Conservation (phyloP, 2,329 filamentous ascomycete genomes). For the Bipolaris oryzae region DNA sequence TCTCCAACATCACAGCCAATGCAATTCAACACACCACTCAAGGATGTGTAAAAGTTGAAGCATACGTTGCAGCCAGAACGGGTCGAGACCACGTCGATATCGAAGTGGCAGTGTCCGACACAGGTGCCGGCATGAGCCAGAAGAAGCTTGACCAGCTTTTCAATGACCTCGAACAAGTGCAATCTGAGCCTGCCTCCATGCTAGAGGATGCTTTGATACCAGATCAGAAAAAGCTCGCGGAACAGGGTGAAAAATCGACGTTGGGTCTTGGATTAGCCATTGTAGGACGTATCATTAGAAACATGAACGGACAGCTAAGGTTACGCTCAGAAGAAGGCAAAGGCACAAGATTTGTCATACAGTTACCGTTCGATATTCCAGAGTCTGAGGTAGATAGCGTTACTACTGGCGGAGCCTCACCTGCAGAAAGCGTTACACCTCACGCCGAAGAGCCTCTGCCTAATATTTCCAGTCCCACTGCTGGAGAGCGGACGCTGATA, state of each 20-base stretch:
- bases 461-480: constrained; percentile 18
- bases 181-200: constrained; percentile 36
- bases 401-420: constrained; percentile 6
- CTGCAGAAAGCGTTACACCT: constrained; percentile 33
- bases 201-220: constrained; percentile 42
- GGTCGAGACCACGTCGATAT: constrained; percentile 63
- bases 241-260: constrained; percentile 53
- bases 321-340: constrained; percentile 83
- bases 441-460: constrained; percentile 14
- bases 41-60: constrained; percentile 73
- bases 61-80: constrained; percentile 59
- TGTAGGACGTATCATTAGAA: constrained; percentile 84
- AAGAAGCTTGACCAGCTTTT: constrained; percentile 65
- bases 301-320: constrained; percentile 86
- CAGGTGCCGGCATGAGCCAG: constrained; percentile 68
- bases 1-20: constrained; percentile 84
- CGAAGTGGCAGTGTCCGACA: constrained; percentile 78
- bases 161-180: constrained; percentile 69
- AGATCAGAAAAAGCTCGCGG: constrained; percentile 39
- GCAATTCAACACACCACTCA: constrained; percentile 76
- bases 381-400: constrained; percentile 34
- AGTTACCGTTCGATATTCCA: constrained; percentile 74
- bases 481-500: constrained; percentile 67
- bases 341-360: constrained; percentile 81
- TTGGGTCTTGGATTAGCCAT: constrained; percentile 85